Evolutionary conservation across 2,329 filamentous ascomycete species (phyloP), one percentile per base, ranked within the genome.

Genomic region (Tolypocladium guangdongense): DNA sequence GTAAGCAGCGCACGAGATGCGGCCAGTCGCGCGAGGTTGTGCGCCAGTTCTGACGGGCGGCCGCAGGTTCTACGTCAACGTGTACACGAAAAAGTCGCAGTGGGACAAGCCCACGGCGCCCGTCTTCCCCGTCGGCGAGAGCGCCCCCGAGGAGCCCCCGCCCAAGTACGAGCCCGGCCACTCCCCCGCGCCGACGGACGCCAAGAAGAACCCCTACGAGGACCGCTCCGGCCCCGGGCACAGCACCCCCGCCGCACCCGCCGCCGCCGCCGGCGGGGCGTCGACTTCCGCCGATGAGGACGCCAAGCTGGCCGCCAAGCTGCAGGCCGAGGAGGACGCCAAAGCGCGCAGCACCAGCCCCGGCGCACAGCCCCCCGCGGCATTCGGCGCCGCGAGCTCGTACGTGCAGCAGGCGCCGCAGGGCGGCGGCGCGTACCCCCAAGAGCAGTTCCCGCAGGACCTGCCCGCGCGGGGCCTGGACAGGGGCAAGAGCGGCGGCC

Each of bases 11-110:
- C 45, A n/a, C 49, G 10, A 36, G 24, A 22, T 33, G 27, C 11
- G 22, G n/a, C 16, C 12, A 14, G n/a, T n/a, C n/a, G n/a, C n/a
- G n/a, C n/a, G n/a, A n/a, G n/a, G n/a, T 41, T 54, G 50, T 52
- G 60, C 56, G 66, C 54, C 49, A 14, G 18, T 11, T 37, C 56
- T 51, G 30, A 46, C 2, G 30, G 30, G 24, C 35, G 8, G 16
- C 33, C 58, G 18, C 52, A 90, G 86, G 86, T 96, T 93, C 80
- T 96, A 88, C 73, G 87, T 96, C 56, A 93, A 96, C 73, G 81
- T 87, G 56, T 81, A 84, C 69, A 96, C 90, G 59, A 93, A 93
- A 64, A 79, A 87, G 66, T 95, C 91, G 6, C 87, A 92, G 78
- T 96, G 91, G 91, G 87, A 95, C 5, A 86, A 82, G 60, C 90